Percentiles rank a stretch among this genome's conserved stretches.
Evolutionary conservation across 2,329 filamentous ascomycete species (phyloP).

Genomic region (Penicillium verrucosum): DNA sequence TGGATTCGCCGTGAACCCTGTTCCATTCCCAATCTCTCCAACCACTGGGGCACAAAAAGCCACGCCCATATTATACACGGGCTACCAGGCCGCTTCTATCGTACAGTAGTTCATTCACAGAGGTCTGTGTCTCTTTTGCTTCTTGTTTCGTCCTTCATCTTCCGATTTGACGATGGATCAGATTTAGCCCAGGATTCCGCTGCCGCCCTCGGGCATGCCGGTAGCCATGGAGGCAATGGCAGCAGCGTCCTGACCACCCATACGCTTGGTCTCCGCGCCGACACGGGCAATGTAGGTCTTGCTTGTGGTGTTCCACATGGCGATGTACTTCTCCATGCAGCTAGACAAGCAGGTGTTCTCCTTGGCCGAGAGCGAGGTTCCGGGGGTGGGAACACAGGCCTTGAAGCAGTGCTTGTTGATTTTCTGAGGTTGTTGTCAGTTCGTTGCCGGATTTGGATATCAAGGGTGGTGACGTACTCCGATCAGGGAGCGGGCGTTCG

Average conservation of each 20-base stretch:
- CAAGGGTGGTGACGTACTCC: slow-evolving; percentile 51
- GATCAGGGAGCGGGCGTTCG: slow-evolving; percentile 68
- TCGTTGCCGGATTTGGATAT: neutral
- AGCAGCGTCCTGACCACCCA: slow-evolving; percentile 28
- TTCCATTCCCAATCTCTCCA: slow-evolving; percentile 10
- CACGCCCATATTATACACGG: slow-evolving; percentile 26
- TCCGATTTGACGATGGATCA: neutral
- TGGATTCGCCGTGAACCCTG: slow-evolving; percentile 3
- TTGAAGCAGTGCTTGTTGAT: slow-evolving; percentile 80
- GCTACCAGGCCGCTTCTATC: slow-evolving; percentile 23
- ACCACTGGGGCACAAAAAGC: slow-evolving; percentile 11
- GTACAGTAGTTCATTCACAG: slow-evolving; percentile 19
- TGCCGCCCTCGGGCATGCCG: slow-evolving; percentile 11
- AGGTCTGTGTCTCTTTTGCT: slow-evolving; percentile 6
- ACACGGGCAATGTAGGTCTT: slow-evolving; percentile 60
- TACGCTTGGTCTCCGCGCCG: slow-evolving; percentile 57
- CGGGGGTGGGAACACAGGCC: slow-evolving; percentile 68
- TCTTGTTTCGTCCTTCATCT: slow-evolving; percentile 5
- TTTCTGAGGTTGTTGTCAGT: slow-evolving; percentile 52
- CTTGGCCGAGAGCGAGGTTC: slow-evolving; percentile 61
- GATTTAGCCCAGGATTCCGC: slow-evolving; percentile 8
- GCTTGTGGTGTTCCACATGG: slow-evolving; percentile 73
- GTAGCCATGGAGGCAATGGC: slow-evolving; percentile 17
- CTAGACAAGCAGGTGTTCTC: slow-evolving; percentile 69
- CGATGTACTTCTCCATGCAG: slow-evolving; percentile 85